phyloP scores from a whole-genome alignment of 2,329 filamentous ascomycete genomes.

The Akanthomyces muscarius region DNA sequence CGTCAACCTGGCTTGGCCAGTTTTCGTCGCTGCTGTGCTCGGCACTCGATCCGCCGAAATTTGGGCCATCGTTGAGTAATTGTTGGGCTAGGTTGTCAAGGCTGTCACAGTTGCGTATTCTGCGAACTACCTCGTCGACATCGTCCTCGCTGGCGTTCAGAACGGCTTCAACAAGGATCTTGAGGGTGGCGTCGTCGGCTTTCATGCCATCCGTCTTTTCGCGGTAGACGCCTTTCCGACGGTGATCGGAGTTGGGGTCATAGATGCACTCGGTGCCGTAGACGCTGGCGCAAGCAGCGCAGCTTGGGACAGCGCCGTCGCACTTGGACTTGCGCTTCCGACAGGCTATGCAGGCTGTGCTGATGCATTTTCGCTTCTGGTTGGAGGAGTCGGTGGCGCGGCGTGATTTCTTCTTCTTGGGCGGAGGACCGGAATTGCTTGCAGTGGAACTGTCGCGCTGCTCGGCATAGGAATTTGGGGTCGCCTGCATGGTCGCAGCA shows the following conservation, averaged over 20 bases:
- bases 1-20: conserved; percentile 41
- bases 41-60: conserved; percentile 23
- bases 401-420: conserved; percentile 47
- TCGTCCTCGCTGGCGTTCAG: conserved; percentile 87
- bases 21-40: conserved; percentile 38
- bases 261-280: conserved; percentile 90
- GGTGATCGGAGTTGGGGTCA: conserved; percentile 93
- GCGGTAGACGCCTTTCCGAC: conserved; percentile 93
- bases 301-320: conserved; percentile 85
- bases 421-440: conserved; percentile 17
- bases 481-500: conserved; percentile 12
- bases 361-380: conserved; percentile 72
- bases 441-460: conserved; percentile 7
- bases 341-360: conserved; percentile 80
- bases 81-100: conserved; percentile 54
- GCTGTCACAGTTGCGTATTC: conserved; percentile 81
- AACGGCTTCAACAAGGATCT: conserved; percentile 89
- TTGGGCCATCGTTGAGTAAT: conserved; percentile 36
- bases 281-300: conserved; percentile 92
- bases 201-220: conserved; percentile 88
- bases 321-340: conserved; percentile 81
- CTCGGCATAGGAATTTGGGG: background rate
- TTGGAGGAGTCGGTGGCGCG: conserved; percentile 43
- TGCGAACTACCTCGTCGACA: conserved; percentile 72
- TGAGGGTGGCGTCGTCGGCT: conserved; percentile 79